These are phyloP conservation scores for Hyphopichia wangnamkhiaoensis DNA, from an alignment of 1,139 yeast species.

Conservation along the genomic window DNA sequence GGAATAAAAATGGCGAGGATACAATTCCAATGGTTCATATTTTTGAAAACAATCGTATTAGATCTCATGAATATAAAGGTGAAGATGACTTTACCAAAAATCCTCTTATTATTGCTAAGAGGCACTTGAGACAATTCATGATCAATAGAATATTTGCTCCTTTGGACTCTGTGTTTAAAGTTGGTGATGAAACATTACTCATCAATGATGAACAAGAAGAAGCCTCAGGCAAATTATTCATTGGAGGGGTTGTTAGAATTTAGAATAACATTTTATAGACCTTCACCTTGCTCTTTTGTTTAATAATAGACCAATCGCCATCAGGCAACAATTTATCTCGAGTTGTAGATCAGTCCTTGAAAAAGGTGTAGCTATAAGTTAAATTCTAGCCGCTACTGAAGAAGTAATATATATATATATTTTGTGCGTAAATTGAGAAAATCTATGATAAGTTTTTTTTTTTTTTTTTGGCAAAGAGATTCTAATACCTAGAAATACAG, in stretches of 20 bases:
- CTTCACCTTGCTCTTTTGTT: too few relatives aligned
- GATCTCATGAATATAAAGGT: slow-evolving; percentile 21
- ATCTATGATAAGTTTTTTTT: too few relatives aligned
- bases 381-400: too few relatives aligned
- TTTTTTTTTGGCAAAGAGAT: too few relatives aligned
- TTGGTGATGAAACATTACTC: slow-evolving; percentile 23
- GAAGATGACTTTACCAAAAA: slow-evolving; percentile 19
- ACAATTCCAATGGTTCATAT: slow-evolving; percentile 32
- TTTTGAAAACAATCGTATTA: slow-evolving; percentile 37
- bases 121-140: slow-evolving; percentile 20
- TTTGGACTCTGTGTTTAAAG: slow-evolving; percentile 26
- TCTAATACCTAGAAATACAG: too few relatives aligned
- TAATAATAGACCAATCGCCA: too few relatives aligned
- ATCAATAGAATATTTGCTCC: slow-evolving; percentile 33
- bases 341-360: too few relatives aligned
- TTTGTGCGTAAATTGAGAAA: too few relatives aligned
- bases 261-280: slow-evolving; percentile 4
- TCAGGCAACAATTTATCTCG: too few relatives aligned
- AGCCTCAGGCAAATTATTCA: slow-evolving; percentile 23
- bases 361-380: too few relatives aligned
- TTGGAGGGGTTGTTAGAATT: slow-evolving; percentile 29
- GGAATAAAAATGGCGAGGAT: not conserved
- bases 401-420: too few relatives aligned
- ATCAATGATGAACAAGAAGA: slow-evolving; percentile 25
- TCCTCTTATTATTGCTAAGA: slow-evolving; percentile 13